phyloP scores from a whole-genome alignment of 163 green algal species.

The Scenedesmus sp. region DNA sequence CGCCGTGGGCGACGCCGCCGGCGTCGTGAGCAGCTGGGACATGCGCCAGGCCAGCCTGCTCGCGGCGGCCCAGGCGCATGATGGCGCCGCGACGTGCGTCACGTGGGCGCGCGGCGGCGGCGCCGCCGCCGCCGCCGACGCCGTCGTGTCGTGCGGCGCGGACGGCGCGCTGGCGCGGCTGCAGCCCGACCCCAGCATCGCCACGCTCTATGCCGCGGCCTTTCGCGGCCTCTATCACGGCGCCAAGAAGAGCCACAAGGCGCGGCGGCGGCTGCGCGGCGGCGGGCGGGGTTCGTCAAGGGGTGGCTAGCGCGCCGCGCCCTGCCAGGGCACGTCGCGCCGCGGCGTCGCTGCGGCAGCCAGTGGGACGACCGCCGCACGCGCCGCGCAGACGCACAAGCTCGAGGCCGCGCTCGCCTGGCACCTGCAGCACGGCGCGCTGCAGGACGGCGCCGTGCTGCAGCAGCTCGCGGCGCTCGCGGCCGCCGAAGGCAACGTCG shows the following conservation, averaged over 20 bases:
- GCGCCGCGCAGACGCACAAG: constrained; percentile 18
- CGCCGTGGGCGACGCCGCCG: constrained; percentile 23
- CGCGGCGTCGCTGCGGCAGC: no score
- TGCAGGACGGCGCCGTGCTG: constrained; percentile 38
- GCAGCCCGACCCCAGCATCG: constrained; percentile 12
- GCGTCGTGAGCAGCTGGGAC: constrained; percentile 41
- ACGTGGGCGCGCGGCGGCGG: constrained; percentile 26
- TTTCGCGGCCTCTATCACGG: constrained; percentile 36
- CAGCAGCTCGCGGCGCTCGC: constrained; percentile 35
- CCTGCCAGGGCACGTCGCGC: no score
- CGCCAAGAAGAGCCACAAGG: constrained; percentile 36
- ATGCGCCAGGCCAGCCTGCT: constrained; percentile 7
- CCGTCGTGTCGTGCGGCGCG: constrained; percentile 23
- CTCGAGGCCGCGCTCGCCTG: constrained; percentile 28
- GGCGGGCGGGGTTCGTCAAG: no score
- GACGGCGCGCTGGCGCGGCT: constrained; percentile 19
- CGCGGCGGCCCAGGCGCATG: constrained; percentile 33
- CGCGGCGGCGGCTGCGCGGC: no score
- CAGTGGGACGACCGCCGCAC: background rate
- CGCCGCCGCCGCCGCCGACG: background rate
- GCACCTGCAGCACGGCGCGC: constrained; percentile 33
- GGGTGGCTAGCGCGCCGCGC: no score
- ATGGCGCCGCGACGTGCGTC: background rate
- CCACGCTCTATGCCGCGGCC: constrained; percentile 11
- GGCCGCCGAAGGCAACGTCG: constrained; percentile 34